phyloP scores from a whole-genome alignment of 2,329 filamentous ascomycete species.

The Mycosphaerella arachidis region DNA sequence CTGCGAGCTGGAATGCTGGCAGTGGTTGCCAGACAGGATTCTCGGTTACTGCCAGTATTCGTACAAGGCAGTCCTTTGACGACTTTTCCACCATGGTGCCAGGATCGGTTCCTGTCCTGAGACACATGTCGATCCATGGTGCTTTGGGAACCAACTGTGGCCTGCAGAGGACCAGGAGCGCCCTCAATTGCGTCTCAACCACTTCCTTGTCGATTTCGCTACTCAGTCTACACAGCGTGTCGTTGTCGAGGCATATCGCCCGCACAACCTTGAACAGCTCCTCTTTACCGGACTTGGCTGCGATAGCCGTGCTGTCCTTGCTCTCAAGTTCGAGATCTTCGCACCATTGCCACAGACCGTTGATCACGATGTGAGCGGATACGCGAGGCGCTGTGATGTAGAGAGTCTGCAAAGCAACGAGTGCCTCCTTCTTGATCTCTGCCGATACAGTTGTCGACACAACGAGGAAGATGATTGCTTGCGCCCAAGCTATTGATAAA shows the following conservation, averaged over 20 bases:
- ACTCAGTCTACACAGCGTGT: slow-evolving; percentile 46
- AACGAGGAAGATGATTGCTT: slow-evolving; percentile 76
- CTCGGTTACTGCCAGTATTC: slow-evolving; percentile 55
- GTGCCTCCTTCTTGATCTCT: slow-evolving; percentile 60
- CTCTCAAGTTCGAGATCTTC: slow-evolving; percentile 63
- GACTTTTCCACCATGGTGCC: slow-evolving; percentile 67
- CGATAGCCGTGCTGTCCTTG: slow-evolving; percentile 68
- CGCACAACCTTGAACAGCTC: slow-evolving; percentile 60
- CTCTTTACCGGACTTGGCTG: slow-evolving; percentile 60
- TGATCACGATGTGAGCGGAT: slow-evolving; percentile 56
- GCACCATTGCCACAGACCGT: slow-evolving; percentile 77
- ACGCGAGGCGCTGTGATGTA: slow-evolving; percentile 58
- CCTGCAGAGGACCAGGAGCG: slow-evolving; percentile 72
- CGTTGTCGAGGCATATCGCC: slow-evolving; percentile 58
- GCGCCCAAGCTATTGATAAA: slow-evolving; percentile 59
- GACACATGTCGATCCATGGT: slow-evolving; percentile 85
- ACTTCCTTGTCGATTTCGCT: slow-evolving; percentile 44
- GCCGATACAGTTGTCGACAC: slow-evolving; percentile 59
- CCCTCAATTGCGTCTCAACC: slow-evolving; percentile 67
- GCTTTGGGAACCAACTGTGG: slow-evolving; percentile 70
- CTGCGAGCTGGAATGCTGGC: slow-evolving; percentile 57
- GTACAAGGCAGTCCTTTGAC: slow-evolving; percentile 60
- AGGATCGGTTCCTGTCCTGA: slow-evolving; percentile 76
- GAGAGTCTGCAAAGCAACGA: slow-evolving; percentile 56
- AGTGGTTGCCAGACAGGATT: slow-evolving; percentile 36